Base-by-base conservation (phyloP, 2,329 filamentous ascomycete genomes). In the Pseudopyricularia cyperi region DNA sequence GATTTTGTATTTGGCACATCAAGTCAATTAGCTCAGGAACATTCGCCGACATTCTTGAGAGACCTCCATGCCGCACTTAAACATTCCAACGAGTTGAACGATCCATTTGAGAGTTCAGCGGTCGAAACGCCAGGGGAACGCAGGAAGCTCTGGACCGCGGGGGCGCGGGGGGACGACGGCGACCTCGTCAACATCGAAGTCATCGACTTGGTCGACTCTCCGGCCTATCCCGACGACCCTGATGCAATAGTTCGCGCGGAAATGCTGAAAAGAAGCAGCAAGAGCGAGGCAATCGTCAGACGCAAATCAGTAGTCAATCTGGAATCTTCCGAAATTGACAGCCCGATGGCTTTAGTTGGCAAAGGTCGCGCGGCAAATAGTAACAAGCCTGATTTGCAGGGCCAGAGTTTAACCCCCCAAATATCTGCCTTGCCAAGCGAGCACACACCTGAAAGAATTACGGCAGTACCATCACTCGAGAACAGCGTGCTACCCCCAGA, bases 1-100 rank as follows among this genome's bases (percentile, higher is more conserved):
- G 80, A 89, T 54, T 87, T 90, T 61, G 68, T 94, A 0, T 95
- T 95, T 66, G 89, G 88, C 1, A 93, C 88, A 0, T 90, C 85
- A 1, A 94, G 89, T 63, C 89, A 95, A 63, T 68, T 95, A 24
- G 84, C 83, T 14, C 70, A 76, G 52, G 85, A 89, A 53, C 80
- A 89, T 34, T 87, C 85, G 0, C 85, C 85, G 0, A 77, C 76
- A 0, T 75, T 82, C 24, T 64, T 87, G 15, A 73, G 75, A 30
- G 76, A 85, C 46, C 65, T 87, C 19, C 80, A 86, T 51, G 62
- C 71, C 51, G 82, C 81, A 1, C 75, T 86, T 56, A 73, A 72
- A 55, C 71, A 70, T 35, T 87, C 83, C 0, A 83, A 80, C 53
- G 59, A 68, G 47, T 53, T 63, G 15, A 57, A 68, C 19, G 64